Conservation (phyloP, 805 yeast species). For the Starmerella bacillaris region DNA sequence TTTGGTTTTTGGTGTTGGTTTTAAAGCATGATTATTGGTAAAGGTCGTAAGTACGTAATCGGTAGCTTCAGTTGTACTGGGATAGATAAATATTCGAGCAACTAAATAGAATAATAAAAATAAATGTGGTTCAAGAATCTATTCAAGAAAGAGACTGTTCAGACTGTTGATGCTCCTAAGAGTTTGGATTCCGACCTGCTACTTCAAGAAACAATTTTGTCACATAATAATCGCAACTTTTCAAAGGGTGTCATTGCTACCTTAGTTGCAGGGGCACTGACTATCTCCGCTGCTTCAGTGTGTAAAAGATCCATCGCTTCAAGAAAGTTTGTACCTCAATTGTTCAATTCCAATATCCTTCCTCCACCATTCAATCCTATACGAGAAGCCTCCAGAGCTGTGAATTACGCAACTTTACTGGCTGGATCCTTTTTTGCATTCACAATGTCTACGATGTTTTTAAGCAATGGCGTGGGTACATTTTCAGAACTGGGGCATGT, state of each 20-base stretch:
- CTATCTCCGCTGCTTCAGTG: conserved; percentile 52
- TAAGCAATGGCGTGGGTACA: conserved; percentile 49
- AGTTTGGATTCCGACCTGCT: too few species aligned
- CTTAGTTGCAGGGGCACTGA: conserved; percentile 51
- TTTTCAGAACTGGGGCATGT: conserved; percentile 10
- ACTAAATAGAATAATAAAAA: too few species aligned
- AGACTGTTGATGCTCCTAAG: too few species aligned
- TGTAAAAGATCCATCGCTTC: conserved; percentile 59
- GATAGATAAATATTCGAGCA: too few species aligned
- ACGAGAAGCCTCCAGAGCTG: conserved; percentile 71
- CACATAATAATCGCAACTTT: conserved; percentile 7
- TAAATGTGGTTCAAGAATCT: too few species aligned
- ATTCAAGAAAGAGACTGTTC: too few species aligned
- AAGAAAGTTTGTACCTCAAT: conserved; percentile 54
- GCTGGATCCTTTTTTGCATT: conserved; percentile 58
- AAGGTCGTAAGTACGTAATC: too few species aligned
- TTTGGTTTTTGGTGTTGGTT: too few species aligned
- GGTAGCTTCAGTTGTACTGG: too few species aligned
- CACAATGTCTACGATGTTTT: conserved; percentile 55
- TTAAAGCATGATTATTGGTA: too few species aligned
- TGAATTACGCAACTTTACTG: conserved; percentile 58
- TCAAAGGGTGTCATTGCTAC: conserved; percentile 25
- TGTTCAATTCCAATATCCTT: conserved; percentile 68
- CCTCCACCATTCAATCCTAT: conserved; percentile 72
- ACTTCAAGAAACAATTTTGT: too few species aligned